These are phyloP conservation scores for Gnomoniopsis smithogilvyi DNA, from an alignment of 2,329 filamentous ascomycete genomes.

Conservation along the genomic window DNA sequence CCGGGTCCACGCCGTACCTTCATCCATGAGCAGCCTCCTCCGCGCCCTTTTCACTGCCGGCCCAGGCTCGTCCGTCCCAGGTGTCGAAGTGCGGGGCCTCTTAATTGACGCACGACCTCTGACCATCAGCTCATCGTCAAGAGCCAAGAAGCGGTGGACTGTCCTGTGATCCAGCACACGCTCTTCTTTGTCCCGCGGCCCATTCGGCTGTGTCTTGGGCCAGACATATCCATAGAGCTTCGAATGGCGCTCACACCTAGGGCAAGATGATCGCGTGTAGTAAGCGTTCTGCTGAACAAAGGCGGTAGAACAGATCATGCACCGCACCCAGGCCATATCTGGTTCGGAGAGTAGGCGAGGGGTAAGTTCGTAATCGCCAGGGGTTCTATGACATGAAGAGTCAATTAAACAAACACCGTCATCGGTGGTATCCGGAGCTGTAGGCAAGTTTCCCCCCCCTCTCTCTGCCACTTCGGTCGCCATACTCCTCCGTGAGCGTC, in stretches of 20 bases:
- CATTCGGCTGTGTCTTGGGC: conserved; percentile 89
- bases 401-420: not conserved
- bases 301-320: conserved; percentile 73
- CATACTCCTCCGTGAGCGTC: conserved; percentile 25
- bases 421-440: not conserved
- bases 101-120: conserved; percentile 34
- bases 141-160: conserved; percentile 77
- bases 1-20: not conserved
- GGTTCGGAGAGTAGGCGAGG: conserved; percentile 71
- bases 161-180: conserved; percentile 79
- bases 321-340: conserved; percentile 81
- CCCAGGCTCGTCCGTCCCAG: not conserved
- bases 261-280: conserved; percentile 80
- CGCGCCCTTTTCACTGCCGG: not conserved
- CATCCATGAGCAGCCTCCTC: not conserved
- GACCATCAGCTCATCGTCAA: conserved; percentile 61
- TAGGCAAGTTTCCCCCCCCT: conserved; percentile 3
- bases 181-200: conserved; percentile 68
- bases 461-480: not conserved
- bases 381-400: conserved; percentile 45
- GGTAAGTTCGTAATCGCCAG: conserved; percentile 82
- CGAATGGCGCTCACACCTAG: conserved; percentile 89
- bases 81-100: conserved; percentile 6
- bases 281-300: conserved; percentile 92
- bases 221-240: conserved; percentile 94